These are phyloP conservation scores for Fraxinus albicans DNA, from an alignment of 305 asterid species.

Conservation along the genomic window DNA sequence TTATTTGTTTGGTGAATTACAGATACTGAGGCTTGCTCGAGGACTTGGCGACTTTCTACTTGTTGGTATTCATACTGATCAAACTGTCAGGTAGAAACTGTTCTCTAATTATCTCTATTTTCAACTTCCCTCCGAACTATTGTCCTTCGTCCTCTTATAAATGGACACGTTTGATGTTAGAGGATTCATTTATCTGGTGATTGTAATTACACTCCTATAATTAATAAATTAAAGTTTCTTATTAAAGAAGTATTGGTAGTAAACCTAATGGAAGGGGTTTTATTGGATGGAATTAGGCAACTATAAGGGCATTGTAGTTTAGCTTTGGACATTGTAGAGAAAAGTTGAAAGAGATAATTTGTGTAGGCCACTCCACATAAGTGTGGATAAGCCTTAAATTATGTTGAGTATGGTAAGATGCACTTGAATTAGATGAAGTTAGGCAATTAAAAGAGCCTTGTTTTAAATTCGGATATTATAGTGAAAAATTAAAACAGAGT, in stretches of 20 bases:
- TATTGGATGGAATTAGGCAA: not conserved
- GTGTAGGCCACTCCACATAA: not conserved
- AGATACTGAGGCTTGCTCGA: constrained; percentile 93
- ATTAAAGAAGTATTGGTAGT: not conserved
- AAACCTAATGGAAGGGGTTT: not conserved
- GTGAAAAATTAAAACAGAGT: not conserved
- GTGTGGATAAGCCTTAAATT: not conserved
- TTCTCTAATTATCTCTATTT: constrained; percentile 4
- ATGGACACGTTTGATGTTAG: not conserved
- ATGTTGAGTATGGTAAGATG: not conserved
- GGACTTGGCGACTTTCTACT: constrained; percentile 98
- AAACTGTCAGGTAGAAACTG: constrained; percentile 66
- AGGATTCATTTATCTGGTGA: not conserved
- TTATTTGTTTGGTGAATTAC: constrained; percentile 26
- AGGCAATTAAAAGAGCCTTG: not conserved
- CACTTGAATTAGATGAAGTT: not conserved
- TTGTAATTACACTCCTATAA: not conserved
- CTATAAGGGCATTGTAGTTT: not conserved
- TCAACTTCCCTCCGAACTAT: not conserved
- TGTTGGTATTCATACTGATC: constrained; percentile 98
- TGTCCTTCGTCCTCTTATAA: not conserved
- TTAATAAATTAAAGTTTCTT: not conserved
- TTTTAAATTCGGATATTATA: not conserved
- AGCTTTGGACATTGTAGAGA: not conserved
- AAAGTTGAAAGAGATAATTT: not conserved